These are phyloP conservation scores for Phytophthora ramorum DNA, from an alignment of 352 stramenopile species.

Conservation along the genomic window DNA sequence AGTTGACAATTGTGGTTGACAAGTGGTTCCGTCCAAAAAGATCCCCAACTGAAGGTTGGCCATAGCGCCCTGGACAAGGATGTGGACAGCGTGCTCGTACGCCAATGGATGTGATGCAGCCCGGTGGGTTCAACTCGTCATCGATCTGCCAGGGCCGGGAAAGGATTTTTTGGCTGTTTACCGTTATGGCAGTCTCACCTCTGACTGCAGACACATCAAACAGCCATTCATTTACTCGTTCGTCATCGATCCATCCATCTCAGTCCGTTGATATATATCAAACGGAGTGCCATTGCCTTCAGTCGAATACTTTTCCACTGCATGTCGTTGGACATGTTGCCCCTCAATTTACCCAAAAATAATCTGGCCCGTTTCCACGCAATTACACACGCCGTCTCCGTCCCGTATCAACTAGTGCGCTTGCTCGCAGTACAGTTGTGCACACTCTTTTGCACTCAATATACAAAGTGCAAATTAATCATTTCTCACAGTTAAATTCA, in stretches of 20 bases:
- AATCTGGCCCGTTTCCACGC: neutral
- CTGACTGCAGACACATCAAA: too few species aligned
- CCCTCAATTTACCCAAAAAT: neutral
- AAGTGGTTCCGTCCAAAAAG: conserved; percentile 15
- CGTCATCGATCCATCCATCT: conserved; percentile 11
- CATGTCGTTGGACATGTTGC: neutral
- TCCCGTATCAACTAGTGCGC: neutral
- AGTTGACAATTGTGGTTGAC: neutral
- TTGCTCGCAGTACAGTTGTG: too few species aligned
- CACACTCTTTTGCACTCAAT: too few species aligned
- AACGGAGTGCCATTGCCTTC: neutral
- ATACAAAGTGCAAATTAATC: too few species aligned
- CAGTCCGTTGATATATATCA: neutral
- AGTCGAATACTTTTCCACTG: neutral
- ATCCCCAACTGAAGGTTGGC: neutral
- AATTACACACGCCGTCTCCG: conserved; percentile 25
- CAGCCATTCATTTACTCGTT: too few species aligned
- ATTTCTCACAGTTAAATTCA: too few species aligned
- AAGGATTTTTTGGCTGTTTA: conserved; percentile 29
- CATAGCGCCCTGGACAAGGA: conserved; percentile 6
- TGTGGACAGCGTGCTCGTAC: conserved; percentile 10
- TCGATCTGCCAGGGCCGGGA: conserved; percentile 7
- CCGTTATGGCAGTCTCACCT: too few species aligned
- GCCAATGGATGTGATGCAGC: conserved; percentile 9
- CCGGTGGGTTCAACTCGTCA: neutral